phyloP scores from a whole-genome alignment of 2,329 filamentous ascomycete species.

The Clonostachys chloroleuca region DNA sequence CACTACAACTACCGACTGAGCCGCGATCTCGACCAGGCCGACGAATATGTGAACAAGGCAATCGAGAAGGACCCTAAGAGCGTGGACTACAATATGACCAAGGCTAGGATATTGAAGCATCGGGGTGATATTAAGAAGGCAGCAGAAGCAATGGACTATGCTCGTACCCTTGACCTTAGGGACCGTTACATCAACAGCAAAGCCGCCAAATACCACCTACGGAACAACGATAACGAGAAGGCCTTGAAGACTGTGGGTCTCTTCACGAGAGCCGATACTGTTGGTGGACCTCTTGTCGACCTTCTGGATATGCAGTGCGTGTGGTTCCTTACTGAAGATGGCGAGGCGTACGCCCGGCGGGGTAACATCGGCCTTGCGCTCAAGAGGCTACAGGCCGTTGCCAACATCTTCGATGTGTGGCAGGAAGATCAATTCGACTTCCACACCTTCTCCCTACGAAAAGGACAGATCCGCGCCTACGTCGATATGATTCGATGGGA shows the following conservation, averaged over 20 bases:
- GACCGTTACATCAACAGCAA: constrained; percentile 99
- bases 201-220: constrained; percentile 91
- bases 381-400: constrained; percentile 85
- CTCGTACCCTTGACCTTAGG: constrained; percentile 78
- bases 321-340: constrained; percentile 95
- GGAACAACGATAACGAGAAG: constrained; percentile 85
- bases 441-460: constrained; percentile 94
- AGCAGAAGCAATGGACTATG: constrained; percentile 82
- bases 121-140: constrained; percentile 75
- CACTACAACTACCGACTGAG: constrained; percentile 94
- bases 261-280: constrained; percentile 88
- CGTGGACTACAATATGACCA: constrained; percentile 92
- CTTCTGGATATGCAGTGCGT: constrained; percentile 97
- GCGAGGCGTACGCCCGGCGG: constrained; percentile 80
- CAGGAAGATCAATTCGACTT: constrained; percentile 99
- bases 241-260: constrained; percentile 86
- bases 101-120: constrained; percentile 93
- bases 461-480: constrained; percentile 92
- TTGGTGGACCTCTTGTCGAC: constrained; percentile 83
- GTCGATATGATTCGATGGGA: constrained; percentile 97
- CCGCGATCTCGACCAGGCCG: constrained; percentile 77
- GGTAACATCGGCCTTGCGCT: constrained; percentile 80
- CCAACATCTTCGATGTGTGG: constrained; percentile 95
- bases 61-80: constrained; percentile 75
- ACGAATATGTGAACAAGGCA: constrained; percentile 77